Percentiles rank a stretch among this genome's conserved stretches.
phyloP scores from a whole-genome alignment of 2,329 filamentous ascomycete species.

The Dactylellina drechsleri region DNA sequence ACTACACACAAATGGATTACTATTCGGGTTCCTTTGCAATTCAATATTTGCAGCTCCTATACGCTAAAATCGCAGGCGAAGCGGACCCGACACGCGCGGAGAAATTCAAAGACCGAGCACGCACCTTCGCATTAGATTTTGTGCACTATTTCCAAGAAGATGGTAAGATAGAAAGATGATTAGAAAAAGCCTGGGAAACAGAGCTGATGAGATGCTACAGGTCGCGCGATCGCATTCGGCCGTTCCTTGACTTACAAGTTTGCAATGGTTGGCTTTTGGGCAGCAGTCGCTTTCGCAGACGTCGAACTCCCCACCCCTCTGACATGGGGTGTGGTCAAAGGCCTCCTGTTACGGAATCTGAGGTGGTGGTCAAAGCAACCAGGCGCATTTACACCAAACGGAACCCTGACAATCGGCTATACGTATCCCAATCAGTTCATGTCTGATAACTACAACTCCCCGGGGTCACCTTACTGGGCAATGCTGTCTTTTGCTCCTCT shows the following conservation, averaged over 20 bases:
- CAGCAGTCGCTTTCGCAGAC: conserved; percentile 77
- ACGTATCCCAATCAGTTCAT: conserved; percentile 83
- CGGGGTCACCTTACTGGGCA: conserved; percentile 78
- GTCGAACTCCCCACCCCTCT: conserved; percentile 77
- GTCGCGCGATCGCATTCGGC: conserved; percentile 78
- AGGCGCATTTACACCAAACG: conserved; percentile 74
- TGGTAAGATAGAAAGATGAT: conserved; percentile 61
- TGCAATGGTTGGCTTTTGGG: conserved; percentile 86
- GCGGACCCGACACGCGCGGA: conserved; percentile 72
- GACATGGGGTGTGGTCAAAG: conserved; percentile 82
- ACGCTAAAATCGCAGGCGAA: conserved; percentile 75
- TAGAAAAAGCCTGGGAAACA: not conserved
- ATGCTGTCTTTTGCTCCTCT: conserved; percentile 80
- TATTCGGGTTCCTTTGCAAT: conserved; percentile 86
- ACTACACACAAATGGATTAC: conserved; percentile 85
- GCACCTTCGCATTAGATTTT: conserved; percentile 74
- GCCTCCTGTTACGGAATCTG: conserved; percentile 76
- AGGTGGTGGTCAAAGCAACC: conserved; percentile 81
- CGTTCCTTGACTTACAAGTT: conserved; percentile 83
- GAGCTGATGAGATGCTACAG: conserved; percentile 55
- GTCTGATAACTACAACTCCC: conserved; percentile 85
- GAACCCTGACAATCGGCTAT: conserved; percentile 79
- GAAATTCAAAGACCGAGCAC: conserved; percentile 76
- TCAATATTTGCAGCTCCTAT: conserved; percentile 80
- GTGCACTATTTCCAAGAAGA: conserved; percentile 79